Base-by-base conservation (phyloP, 768 basidiomycete genomes). In the Infundibulicybe gibba region DNA sequence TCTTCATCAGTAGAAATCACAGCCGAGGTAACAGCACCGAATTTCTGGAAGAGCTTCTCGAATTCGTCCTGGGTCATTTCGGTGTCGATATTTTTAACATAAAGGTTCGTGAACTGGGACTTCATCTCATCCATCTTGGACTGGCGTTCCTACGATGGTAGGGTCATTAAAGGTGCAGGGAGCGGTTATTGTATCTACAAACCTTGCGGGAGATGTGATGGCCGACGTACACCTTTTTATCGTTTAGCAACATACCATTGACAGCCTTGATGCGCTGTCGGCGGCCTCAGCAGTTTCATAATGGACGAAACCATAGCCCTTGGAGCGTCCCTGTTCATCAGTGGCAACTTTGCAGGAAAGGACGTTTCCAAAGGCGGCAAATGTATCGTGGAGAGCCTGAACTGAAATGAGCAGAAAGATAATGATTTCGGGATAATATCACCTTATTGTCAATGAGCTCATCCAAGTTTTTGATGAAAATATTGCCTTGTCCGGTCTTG, bases 391-490 rank as follows among this genome's bases (percentile, higher is more conserved):
- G 50, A 99, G 92, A 55, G 97, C 97, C 90, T 93, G 58, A 25
- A 25, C 8, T 8, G 25, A 25, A 25, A 25, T 25, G 25, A 8
- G 25, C 25, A 25, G 8, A 25, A 8, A 8, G 25, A 25, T 25
- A 8, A 8, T 8, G 25, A 25, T 25, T 3, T 4, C 25, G 8
- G 8, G 8, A 25, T 25, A 25, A 25, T 25, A 25, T 25, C 41
- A 85, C 89, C 82, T 97, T 97, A 80, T 99, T 97, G 72, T 99
- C 97, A 57, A 97, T 97, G 48, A 77, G 79, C 69, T 95, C 92
- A 61, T 97, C 94, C 56, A 99, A 73, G 73, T 99, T 99, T 77
- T 99, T 99, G 74, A 99, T 98, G 76, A 99, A 99, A 63, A 99
- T 93, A 69, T 99, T 99, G 68, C 97, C 97, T 74, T 97, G 94